Percentiles rank a stretch among this genome's conserved stretches.
These are phyloP conservation scores for Angomonas deanei DNA, from an alignment of 208 protist genomes.

Conservation along the genomic window DNA sequence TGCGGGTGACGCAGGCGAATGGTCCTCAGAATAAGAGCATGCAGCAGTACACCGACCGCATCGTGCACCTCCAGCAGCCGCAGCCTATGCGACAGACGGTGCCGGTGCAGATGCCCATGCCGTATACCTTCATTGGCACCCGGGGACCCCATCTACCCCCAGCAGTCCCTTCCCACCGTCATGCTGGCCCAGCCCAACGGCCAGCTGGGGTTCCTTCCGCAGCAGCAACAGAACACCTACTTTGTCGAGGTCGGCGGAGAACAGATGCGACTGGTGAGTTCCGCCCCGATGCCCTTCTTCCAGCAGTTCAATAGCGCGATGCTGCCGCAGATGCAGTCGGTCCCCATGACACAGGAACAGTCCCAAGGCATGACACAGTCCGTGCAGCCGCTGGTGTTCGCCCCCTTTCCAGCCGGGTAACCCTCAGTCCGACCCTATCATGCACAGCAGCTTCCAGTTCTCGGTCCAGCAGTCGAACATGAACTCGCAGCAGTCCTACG, in stretches of 20 bases:
- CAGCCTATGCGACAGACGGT: neutral
- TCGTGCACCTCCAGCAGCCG: conserved; percentile 20
- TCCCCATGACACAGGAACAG: neutral
- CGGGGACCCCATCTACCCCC: conserved; percentile 15
- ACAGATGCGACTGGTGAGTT: conserved; percentile 20
- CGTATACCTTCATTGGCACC: conserved; percentile 22
- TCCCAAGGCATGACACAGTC: neutral
- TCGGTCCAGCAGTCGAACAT: conserved; percentile 10
- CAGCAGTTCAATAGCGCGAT: conserved; percentile 8
- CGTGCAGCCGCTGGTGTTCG: conserved; percentile 24
- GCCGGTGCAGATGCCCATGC: neutral
- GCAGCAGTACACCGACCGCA: conserved; percentile 10
- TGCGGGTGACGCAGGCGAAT: conserved; percentile 48
- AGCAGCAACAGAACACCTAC: conserved; percentile 6
- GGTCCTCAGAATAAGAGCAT: conserved; percentile 30
- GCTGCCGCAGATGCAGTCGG: neutral
- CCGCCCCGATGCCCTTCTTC: conserved; percentile 18
- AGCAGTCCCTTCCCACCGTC: conserved; percentile 14
- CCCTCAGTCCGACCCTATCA: conserved; percentile 14
- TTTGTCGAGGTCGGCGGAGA: conserved; percentile 19
- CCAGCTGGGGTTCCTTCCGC: neutral
- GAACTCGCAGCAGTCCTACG: conserved; percentile 10
- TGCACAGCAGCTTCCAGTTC: conserved; percentile 23
- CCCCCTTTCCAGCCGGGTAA: conserved; percentile 17
- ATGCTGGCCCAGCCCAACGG: conserved; percentile 8